phyloP scores from a whole-genome alignment of 257 asterid genomes.

The Solanum lycopersicoides region DNA sequence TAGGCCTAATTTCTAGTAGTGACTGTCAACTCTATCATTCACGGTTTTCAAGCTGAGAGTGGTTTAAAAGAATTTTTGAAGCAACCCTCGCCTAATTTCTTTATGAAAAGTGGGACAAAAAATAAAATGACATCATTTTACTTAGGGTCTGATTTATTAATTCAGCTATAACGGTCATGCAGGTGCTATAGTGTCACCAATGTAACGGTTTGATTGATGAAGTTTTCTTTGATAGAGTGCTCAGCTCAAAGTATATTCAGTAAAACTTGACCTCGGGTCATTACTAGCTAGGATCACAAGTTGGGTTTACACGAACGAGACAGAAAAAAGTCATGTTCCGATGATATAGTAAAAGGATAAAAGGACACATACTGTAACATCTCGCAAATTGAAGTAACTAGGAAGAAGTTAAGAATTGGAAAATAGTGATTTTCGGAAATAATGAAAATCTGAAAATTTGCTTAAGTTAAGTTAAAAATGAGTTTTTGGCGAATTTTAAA shows the following conservation, averaged over 20 bases:
- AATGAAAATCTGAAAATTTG: too few species aligned
- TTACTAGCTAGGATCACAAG: not conserved
- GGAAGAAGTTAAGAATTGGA: too few species aligned
- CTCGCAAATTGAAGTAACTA: too few species aligned
- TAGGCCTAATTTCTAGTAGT: too few species aligned
- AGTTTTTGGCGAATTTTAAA: too few species aligned
- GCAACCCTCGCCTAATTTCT: not conserved
- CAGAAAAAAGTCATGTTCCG: not conserved
- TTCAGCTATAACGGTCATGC: not conserved
- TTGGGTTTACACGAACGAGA: not conserved
- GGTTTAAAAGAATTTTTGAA: not conserved
- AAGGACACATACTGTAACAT: not conserved
- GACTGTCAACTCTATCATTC: not conserved
- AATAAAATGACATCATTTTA: not conserved
- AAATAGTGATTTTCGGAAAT: too few species aligned
- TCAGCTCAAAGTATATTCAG: not conserved
- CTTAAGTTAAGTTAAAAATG: too few species aligned
- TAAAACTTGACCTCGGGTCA: too few species aligned
- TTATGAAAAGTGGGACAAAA: not conserved
- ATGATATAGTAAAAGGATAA: not conserved
- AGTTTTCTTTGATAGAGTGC: not conserved
- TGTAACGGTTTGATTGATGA: too few species aligned
- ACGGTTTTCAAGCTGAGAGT: not conserved
- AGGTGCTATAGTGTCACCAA: not conserved
- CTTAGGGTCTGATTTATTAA: not conserved